Base-by-base conservation (phyloP, 2,329 filamentous ascomycete species). In the Xylaria multiplex region DNA sequence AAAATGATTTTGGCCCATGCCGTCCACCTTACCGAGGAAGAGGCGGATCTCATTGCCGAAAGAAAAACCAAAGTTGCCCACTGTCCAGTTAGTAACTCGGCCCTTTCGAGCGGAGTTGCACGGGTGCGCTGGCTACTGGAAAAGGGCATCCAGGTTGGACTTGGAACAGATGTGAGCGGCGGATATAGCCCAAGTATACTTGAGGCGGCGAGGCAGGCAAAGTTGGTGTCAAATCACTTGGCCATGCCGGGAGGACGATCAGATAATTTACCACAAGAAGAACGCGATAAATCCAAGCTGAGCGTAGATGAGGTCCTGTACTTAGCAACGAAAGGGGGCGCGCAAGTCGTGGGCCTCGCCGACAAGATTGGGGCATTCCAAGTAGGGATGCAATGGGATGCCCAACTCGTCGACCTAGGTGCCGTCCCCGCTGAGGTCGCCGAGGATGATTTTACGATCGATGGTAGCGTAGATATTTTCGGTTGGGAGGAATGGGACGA, bases 401-500 rank as follows among this genome's bases (percentile, higher is more conserved):
- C 92, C 65, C 93, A 97, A 83, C 83, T 97, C 72, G 84, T 99
- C 61, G 82, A 85, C 9, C 78, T 97, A 27, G 86, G 84, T 0
- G 58, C 73, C 3, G 83, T 88, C 1, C 80, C 80, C 0, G 79
- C 79, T 5, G 78, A 81, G 2, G 82, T 82, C 0, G 73, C 73
- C 22, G 65, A 73, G 0, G 73, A 72, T 32, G 74, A 70, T 22
- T 66, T 53, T 3, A 72, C 71, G 1, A 81, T 84, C 3, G 80
- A 81, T 1, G 89, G 90, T 0, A 88, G 90, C 53, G 93, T 97
- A 0, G 93, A 97, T 78, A 78, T 97, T 0, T 99, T 97, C 82
- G 94, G 93, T 0, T 93, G 90, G 87, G 95, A 98, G 84, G 87
- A 76, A n/a, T 96, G 92, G 93, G 88, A 91, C 45, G 93, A 98